Base-by-base conservation (phyloP, 768 basidiomycete genomes). In the Suillus subalutaceus region DNA sequence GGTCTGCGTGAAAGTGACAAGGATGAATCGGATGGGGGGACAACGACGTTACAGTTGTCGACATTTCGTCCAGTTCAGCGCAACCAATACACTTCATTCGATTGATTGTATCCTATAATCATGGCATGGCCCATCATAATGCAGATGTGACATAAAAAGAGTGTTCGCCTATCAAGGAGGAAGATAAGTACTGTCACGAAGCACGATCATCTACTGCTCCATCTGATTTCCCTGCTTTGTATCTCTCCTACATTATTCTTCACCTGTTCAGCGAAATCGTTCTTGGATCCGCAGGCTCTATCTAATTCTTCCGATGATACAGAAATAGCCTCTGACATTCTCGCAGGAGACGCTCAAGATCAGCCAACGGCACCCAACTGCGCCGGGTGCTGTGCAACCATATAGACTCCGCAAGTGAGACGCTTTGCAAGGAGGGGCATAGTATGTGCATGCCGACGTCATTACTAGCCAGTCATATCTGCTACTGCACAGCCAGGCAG, bases 361-460 rank as follows among this genome's bases (percentile, higher is more conserved):
- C 74, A 6, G 61, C 63, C 30, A 65, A 23, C 10, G 69, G 67
- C 23, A 73, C 55, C 74, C 74, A 75, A n/a, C 74, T 71, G 35
- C 65, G 55, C n/a, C 6, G 16, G 26, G 38, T 58, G 37, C 69
- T 68, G 41, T 43, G 6, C 43, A 18, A 18, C 16, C 15, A 2
- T 43, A 43, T 18, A 43, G 16, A 43, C 16, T 6, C 16, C 16
- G 41, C 41, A 43, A 43, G 41, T 16, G 41, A 43, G 16, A 16
- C 6, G 41, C 40, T 41, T 41, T 41, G 40, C 5, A 41, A 41
- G 15, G 40, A 41, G 13, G 40, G 13, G 13, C 15, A 41, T 41
- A 15, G 13, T 41, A 6, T 41, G 40, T 41, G 40, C 15, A 43
- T 43, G 41, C 41, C 41, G 16, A 18, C 16, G 6, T 43, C 41